Evolutionary conservation across 1,139 yeast genomes (phyloP).

Genomic region (Yamadazyma atmosphaerica): DNA sequence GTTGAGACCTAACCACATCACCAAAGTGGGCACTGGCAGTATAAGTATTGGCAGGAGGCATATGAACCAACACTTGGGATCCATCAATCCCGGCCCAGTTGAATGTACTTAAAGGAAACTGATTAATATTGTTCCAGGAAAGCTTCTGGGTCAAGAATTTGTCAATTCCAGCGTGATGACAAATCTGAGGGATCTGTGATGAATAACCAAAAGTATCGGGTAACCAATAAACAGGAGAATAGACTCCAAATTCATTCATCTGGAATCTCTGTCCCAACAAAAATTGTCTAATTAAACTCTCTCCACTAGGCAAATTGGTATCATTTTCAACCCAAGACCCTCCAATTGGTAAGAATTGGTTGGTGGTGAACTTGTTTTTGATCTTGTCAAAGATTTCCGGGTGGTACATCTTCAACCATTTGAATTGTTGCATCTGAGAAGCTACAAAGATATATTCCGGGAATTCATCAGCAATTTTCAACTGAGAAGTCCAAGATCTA

Average conservation of each 20-base stretch:
- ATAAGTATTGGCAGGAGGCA: conserved; percentile 97
- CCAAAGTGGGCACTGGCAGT: conserved; percentile 93
- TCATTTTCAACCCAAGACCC: conserved; percentile 99
- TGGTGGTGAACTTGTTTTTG: conserved; percentile 64
- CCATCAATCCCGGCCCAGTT: conserved; percentile 97
- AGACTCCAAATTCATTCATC: conserved; percentile 71
- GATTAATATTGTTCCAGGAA: conserved; percentile 93
- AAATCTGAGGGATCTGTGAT: conserved; percentile 91
- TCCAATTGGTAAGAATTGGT: conserved; percentile 86
- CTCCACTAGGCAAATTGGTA: conserved; percentile 92
- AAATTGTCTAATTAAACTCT: conserved; percentile 84
- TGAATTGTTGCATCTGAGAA: conserved; percentile 93
- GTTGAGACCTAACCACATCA: conserved; percentile 77
- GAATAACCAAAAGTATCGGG: conserved; percentile 98
- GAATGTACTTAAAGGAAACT: conserved; percentile 85
- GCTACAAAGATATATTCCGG: conserved; percentile 95
- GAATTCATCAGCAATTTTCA: conserved; percentile 77
- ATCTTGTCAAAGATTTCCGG: conserved; percentile 72
- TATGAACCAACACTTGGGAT: conserved; percentile 87
- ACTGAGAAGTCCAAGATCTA: conserved; percentile 93
- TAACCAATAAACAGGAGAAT: conserved; percentile 82
- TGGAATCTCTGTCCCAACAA: conserved; percentile 87
- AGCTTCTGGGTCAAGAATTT: conserved; percentile 89
- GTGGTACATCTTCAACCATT: conserved; percentile 85
- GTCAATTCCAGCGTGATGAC: conserved; percentile 79